Conservation (phyloP, 306 rosid genomes). For the Oxytropis ochrocephala region DNA sequence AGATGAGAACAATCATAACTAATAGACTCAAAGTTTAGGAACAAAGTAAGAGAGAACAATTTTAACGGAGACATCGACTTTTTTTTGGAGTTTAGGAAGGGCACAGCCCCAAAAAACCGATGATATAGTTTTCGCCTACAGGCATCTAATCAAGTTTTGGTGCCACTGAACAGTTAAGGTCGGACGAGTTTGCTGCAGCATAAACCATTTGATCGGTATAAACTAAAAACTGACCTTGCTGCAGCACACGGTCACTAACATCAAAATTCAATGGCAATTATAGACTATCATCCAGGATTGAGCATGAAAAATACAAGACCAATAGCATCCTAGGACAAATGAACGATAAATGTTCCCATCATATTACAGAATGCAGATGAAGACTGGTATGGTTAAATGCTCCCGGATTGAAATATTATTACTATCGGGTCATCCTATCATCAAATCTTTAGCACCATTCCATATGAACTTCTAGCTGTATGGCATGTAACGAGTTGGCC, state of each 20-base stretch:
- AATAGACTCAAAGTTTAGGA: too few species aligned
- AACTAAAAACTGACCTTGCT: conserved; percentile 12
- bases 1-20: too few species aligned
- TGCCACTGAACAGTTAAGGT: not conserved
- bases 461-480: conserved; percentile 43
- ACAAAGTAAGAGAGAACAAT: too few species aligned
- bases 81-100: too few species aligned
- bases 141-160: not conserved
- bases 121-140: not conserved
- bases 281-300: conserved; percentile 5
- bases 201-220: conserved; percentile 2
- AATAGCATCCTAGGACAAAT: not conserved
- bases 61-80: not conserved
- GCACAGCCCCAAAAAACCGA: not conserved
- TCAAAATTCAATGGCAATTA: conserved; percentile 13
- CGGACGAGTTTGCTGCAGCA: not conserved
- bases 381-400: not conserved
- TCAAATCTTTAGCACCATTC: conserved; percentile 1
- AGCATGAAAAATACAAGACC: not conserved
- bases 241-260: not conserved
- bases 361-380: conserved; percentile 9
- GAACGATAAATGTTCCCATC: not conserved
- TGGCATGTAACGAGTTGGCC: conserved; percentile 77
- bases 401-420: not conserved
- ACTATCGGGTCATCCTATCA: conserved; percentile 15